Base-by-base conservation (phyloP, 2,329 filamentous ascomycete species). In the Ilyonectria mors-panacis region DNA sequence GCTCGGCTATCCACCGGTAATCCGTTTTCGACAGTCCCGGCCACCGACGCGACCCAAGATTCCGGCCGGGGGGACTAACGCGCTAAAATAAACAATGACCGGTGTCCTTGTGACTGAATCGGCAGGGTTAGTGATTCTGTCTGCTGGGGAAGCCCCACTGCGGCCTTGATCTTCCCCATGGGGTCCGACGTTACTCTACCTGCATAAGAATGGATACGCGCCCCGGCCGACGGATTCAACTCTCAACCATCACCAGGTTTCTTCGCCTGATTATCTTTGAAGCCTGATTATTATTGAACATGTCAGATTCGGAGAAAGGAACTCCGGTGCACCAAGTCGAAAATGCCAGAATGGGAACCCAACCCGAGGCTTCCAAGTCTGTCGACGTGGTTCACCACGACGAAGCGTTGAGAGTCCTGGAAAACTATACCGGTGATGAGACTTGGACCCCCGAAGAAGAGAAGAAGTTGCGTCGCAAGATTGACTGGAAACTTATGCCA, bases 401-500 rank as follows among this genome's bases (percentile, higher is more conserved):
- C 61, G 72, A 74, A 51, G 82, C 81, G 21, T 65, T 83, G 50
- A 80, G 79, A 59, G 79, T 85, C 9, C 70, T 86, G 15, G 77
- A 75, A 21, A 73, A 72, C 33, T 86, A 85, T 66, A 68, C 75
- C 6, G 84, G 84, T 4, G 81, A 84, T 8, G 70, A 78, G 57
- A 71, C 68, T 2, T 87, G 85, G 85, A 81, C 79, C 0, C 74
- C 79, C 0, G 69, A 75, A 12, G 84, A 85, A 65, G 83, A 85
- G 70, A 82, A 81, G 55, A 81, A 74, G 44, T 70, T 86, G 6
- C 73, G 80, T 5, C 78, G 78, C 30, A 74, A 74, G 66, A 59
- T 74, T 59, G 72, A 74, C 55, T 74, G 72, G 72, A 73, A 15
- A 19, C 74, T 86, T 1, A 79, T 85, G 77, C 82, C 84, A 1